Percentiles rank a stretch among this genome's conserved stretches.
phyloP scores from a whole-genome alignment of 441 rosid species.

The Kokia cookei region DNA sequence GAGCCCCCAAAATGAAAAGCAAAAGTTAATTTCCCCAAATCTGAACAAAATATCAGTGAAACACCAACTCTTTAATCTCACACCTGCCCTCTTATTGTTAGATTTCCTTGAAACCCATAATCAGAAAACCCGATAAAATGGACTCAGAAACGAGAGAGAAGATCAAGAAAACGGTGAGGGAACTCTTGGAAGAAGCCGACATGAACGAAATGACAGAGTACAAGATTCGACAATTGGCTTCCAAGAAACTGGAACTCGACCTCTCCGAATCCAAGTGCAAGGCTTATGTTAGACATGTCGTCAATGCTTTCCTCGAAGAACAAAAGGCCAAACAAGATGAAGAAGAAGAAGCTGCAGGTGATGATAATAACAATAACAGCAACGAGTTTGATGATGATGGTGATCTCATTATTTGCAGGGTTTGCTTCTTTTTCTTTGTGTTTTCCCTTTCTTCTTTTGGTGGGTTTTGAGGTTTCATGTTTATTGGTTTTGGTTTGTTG shows the following conservation, averaged over 20 bases:
- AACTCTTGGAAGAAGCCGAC: constrained; percentile 64
- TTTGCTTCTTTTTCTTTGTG: constrained; percentile 18
- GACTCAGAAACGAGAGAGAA: constrained; percentile 38
- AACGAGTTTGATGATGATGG: constrained; percentile 73
- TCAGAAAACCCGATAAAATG: constrained; percentile 16
- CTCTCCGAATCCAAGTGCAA: constrained; percentile 57
- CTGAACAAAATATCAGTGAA: not conserved
- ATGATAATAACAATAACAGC: constrained; percentile 4
- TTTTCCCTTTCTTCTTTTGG: not conserved
- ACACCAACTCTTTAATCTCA: not conserved
- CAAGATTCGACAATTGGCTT: constrained; percentile 64
- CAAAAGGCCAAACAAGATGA: constrained; percentile 29
- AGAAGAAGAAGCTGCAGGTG: constrained; percentile 14
- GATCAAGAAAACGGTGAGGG: constrained; percentile 51
- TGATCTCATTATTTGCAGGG: constrained; percentile 73
- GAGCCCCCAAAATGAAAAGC: too few species aligned
- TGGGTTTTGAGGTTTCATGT: not conserved
- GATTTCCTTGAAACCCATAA: not conserved
- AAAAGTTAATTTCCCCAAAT: not conserved
- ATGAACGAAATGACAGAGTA: constrained; percentile 65
- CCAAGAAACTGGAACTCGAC: constrained; percentile 54
- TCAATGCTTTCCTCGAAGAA: constrained; percentile 58
- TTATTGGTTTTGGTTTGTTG: not conserved
- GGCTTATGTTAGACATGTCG: constrained; percentile 49
- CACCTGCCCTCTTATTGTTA: not conserved